Percentiles rank a stretch among this genome's conserved stretches.
These are phyloP conservation scores for Oryza brachyantha DNA, from an alignment of 176 grass and related monocot genomes.

Conservation along the genomic window DNA sequence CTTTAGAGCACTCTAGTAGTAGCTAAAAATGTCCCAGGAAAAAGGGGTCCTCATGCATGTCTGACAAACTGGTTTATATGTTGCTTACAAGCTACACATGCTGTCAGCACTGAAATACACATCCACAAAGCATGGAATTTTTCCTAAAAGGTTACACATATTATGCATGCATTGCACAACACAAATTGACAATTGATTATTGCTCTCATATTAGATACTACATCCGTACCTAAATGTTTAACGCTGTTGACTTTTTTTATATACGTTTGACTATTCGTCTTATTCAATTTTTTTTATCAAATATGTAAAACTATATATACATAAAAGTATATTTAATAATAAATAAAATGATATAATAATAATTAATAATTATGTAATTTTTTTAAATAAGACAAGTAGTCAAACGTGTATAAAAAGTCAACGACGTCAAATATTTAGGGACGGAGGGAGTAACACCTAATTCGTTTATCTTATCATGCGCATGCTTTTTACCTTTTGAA, in stretches of 20 bases:
- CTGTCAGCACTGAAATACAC: neutral
- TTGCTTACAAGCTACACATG: conserved; percentile 55
- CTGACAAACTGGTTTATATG: conserved; percentile 6
- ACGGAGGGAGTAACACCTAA: too few relatives aligned
- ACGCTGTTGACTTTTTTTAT: too few relatives aligned
- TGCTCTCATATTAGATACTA: neutral
- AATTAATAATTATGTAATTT: too few relatives aligned
- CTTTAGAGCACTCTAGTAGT: conserved; percentile 14
- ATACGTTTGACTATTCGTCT: too few relatives aligned
- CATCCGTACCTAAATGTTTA: too few relatives aligned
- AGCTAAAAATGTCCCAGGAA: conserved; percentile 6
- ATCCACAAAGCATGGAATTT: neutral
- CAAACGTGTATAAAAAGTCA: too few relatives aligned
- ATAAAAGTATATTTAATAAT: too few relatives aligned
- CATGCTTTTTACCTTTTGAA: neutral
- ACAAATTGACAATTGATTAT: neutral
- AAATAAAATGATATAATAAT: too few relatives aligned
- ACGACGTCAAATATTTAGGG: too few relatives aligned
- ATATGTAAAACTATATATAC: too few relatives aligned
- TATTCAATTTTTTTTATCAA: too few relatives aligned
- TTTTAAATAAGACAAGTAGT: too few relatives aligned
- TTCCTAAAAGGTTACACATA: neutral
- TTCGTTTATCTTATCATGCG: neutral
- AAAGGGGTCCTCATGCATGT: neutral
- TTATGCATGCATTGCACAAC: neutral